phyloP scores from a whole-genome alignment of 1,284 basidiomycete species.

The Ustilago esculenta region DNA sequence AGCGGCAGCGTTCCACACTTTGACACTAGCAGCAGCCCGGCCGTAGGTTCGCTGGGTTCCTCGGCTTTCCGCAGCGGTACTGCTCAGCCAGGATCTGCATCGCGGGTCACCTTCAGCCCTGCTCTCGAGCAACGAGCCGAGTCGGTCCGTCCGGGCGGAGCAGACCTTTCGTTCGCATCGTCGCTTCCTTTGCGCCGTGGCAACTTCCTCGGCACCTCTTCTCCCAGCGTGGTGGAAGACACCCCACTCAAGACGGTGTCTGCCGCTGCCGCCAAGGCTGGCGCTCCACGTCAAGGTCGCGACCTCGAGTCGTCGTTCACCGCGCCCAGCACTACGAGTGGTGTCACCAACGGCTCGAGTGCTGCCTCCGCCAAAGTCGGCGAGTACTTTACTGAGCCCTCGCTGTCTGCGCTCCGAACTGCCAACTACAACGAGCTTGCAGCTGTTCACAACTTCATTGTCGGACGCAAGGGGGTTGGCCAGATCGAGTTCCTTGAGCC shows the following conservation, averaged over 20 bases:
- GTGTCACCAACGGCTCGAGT: constrained; percentile 18
- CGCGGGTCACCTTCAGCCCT: constrained; percentile 58
- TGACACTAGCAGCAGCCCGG: constrained; percentile 34
- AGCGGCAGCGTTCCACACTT: constrained; percentile 48
- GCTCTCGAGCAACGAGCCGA: constrained; percentile 53
- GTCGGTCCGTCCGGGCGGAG: constrained; percentile 44
- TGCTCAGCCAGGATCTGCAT: constrained; percentile 37
- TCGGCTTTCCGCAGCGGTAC: constrained; percentile 48
- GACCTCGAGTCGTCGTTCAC: constrained; percentile 49
- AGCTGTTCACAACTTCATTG: constrained; percentile 76
- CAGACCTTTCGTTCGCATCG: constrained; percentile 50
- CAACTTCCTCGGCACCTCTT: constrained; percentile 32
- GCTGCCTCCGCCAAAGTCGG: constrained; percentile 39
- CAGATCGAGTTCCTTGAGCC: constrained; percentile 85
- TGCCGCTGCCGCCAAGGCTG: constrained; percentile 34
- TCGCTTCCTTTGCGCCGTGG: constrained; percentile 51
- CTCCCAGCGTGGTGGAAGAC: constrained; percentile 38
- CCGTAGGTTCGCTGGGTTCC: constrained; percentile 29
- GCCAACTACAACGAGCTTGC: constrained; percentile 73
- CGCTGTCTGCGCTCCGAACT: constrained; percentile 52
- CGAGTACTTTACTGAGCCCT: constrained; percentile 61
- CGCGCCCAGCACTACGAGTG: constrained; percentile 17
- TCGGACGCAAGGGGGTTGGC: constrained; percentile 89
- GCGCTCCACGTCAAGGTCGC: constrained; percentile 39
- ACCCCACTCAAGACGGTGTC: constrained; percentile 49